Evolutionary conservation across 257 asterid species (phyloP), one percentile per base, ranked within the genome.

Genomic region (Thymus quinquecostatus): DNA sequence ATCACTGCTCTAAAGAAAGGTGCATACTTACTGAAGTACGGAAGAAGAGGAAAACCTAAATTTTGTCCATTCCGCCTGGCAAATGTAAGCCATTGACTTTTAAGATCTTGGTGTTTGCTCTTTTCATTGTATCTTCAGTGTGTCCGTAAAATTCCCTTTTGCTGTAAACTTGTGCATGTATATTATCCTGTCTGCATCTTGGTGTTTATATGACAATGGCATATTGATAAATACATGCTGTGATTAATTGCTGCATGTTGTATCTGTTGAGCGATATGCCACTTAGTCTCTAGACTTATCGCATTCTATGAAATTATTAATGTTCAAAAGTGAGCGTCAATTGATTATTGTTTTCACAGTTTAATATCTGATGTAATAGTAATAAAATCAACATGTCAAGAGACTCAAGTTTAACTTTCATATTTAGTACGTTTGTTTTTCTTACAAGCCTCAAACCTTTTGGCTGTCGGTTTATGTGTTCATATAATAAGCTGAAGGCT

Each of bases 1-100:
- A 87, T 89, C 66, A 89, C 96, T 72, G 92, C 97, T 69, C 88
- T 91, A 62, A 91, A 91, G 88, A 91, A 91, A 79, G 97, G 97
- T 49, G 95, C 97, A 14, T 84, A 86, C 81, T 77, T 91, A 73
- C 91, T 91, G 55, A 89, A 92, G 84, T 92, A 87, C 76, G 96
- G 98, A 74, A 84, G 98, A 85, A 86, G 98, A 72, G 98, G 98
- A 72, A 92, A 89, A 77, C 98, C 98, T 57, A 92, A 89, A 77
- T 92, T 92, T 82, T 92, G 98, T 73, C 98, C 98, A 45, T 92
- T 92, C 75, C 96, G 96, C 78, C 66, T 92, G 77, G 82, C 98
- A 83, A 89, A 92, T 83, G 98, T 89, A 86, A 88, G 93, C 61
- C 38, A 43, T 60, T 50, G 41, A 27, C 57, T 66, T 60, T 73